These are phyloP conservation scores for Phialocephala sp. DNA, from an alignment of 2,329 filamentous ascomycete species.

Conservation along the genomic window DNA sequence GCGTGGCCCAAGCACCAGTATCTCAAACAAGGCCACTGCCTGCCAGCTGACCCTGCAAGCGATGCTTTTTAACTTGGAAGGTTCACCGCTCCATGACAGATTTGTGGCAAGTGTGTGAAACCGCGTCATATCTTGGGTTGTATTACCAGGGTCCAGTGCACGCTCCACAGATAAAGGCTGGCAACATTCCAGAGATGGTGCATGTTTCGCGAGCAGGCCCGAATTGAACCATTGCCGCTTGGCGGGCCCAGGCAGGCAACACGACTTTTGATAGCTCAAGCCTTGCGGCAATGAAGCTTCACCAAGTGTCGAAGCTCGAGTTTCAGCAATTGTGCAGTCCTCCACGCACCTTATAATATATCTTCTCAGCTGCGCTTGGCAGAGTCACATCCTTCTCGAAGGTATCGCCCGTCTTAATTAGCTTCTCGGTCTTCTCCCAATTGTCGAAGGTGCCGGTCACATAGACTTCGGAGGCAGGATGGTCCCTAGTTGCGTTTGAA, in stretches of 20 bases:
- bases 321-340: neutral
- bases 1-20: constrained; percentile 33
- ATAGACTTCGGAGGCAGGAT: constrained; percentile 82
- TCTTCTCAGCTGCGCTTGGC: constrained; percentile 69
- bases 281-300: neutral
- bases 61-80: constrained; percentile 29
- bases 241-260: constrained; percentile 7
- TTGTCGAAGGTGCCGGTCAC: constrained; percentile 96
- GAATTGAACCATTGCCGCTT: constrained; percentile 3
- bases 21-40: constrained; percentile 31
- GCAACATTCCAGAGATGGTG: constrained; percentile 16
- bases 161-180: constrained; percentile 16
- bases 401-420: constrained; percentile 74
- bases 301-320: constrained; percentile 1
- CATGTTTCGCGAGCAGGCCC: constrained; percentile 6
- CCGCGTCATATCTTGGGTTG: constrained; percentile 32
- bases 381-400: constrained; percentile 86
- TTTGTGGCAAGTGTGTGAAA: constrained; percentile 19
- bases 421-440: constrained; percentile 86
- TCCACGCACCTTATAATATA: constrained; percentile 87
- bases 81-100: constrained; percentile 34
- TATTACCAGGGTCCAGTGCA: constrained; percentile 19
- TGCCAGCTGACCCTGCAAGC: constrained; percentile 29
- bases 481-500: constrained; percentile 65
- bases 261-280: neutral